phyloP scores from a whole-genome alignment of 2,329 filamentous ascomycete species.

The Exophiala xenobiotica region DNA sequence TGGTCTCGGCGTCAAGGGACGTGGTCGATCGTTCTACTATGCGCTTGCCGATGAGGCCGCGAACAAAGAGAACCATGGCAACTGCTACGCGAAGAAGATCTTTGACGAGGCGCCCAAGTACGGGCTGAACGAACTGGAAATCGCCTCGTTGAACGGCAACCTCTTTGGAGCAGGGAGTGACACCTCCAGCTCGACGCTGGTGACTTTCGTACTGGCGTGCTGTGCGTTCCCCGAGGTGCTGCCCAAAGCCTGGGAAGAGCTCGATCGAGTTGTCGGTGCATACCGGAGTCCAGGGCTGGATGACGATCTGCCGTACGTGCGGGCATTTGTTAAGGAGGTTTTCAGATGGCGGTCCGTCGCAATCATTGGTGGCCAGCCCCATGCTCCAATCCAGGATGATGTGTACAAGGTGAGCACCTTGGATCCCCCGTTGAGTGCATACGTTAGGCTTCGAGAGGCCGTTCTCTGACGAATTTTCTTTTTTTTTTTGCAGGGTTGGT shows the following conservation, averaged over 20 bases:
- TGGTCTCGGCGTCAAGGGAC: slow-evolving; percentile 46
- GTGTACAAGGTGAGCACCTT: slow-evolving; percentile 47
- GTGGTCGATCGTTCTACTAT: slow-evolving; percentile 54
- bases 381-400: slow-evolving; percentile 51
- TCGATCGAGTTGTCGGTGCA: slow-evolving; percentile 53
- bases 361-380: slow-evolving; percentile 45
- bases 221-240: slow-evolving; percentile 45
- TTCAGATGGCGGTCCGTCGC: slow-evolving; percentile 41
- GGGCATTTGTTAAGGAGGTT: slow-evolving; percentile 56
- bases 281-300: slow-evolving; percentile 49
- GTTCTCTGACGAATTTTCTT: too few species aligned
- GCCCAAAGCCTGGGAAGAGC: slow-evolving; percentile 46
- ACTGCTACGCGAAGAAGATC: slow-evolving; percentile 49
- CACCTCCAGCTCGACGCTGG: slow-evolving; percentile 34
- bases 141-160: slow-evolving; percentile 50
- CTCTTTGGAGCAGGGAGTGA: slow-evolving; percentile 35
- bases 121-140: slow-evolving; percentile 46
- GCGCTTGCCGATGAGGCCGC: slow-evolving; percentile 52
- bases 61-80: slow-evolving; percentile 39
- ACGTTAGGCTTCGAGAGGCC: too few species aligned
- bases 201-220: slow-evolving; percentile 35
- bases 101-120: slow-evolving; percentile 51
- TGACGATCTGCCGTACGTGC: slow-evolving; percentile 52
- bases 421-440: too few species aligned
- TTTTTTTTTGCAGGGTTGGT: too few species aligned